These are phyloP conservation scores for Porcisia hertigi DNA, from an alignment of 208 protist genomes.

Conservation along the genomic window DNA sequence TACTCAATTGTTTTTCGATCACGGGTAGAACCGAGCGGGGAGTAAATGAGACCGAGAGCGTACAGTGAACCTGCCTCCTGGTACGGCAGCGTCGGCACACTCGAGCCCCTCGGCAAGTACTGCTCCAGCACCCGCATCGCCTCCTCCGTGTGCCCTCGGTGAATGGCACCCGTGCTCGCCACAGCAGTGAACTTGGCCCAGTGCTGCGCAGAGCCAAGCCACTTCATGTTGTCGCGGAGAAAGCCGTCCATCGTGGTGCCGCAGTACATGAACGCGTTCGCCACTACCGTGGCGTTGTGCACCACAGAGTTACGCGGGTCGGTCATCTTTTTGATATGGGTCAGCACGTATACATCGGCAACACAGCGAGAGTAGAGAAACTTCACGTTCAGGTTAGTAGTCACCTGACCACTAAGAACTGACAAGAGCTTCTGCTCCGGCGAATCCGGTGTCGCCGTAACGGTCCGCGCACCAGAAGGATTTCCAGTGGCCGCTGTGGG, in stretches of 20 bases:
- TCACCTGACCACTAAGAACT: constrained; percentile 86
- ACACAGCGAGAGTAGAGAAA: constrained; percentile 96
- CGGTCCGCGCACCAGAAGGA: not conserved
- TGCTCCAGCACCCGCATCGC: constrained; percentile 87
- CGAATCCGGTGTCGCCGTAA: constrained; percentile 11
- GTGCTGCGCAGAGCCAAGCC: constrained; percentile 95
- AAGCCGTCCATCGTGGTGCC: constrained; percentile 98
- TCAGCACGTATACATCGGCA: constrained; percentile 94
- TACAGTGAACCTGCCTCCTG: constrained; percentile 97
- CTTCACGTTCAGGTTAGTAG: constrained; percentile 93
- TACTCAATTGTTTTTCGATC: constrained; percentile 81
- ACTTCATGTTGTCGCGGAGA: constrained; percentile 97
- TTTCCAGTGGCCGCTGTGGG: not conserved
- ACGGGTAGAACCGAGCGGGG: constrained; percentile 87
- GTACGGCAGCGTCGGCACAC: constrained; percentile 83
- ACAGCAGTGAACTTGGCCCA: constrained; percentile 98
- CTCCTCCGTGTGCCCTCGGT: constrained; percentile 94
- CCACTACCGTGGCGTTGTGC: constrained; percentile 95
- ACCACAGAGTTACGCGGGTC: constrained; percentile 75
- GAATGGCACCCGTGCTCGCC: constrained; percentile 97
- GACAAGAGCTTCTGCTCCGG: constrained; percentile 69
- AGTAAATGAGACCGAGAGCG: constrained; percentile 98
- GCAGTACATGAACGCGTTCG: constrained; percentile 97
- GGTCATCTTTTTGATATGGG: constrained; percentile 94
- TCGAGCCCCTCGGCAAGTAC: constrained; percentile 90